A percentile compares a stretch with the other conserved stretches of the same genome.
Evolutionary conservation across 805 yeast genomes (phyloP).

Genomic region (Wickerhamomyces chambardii): DNA sequence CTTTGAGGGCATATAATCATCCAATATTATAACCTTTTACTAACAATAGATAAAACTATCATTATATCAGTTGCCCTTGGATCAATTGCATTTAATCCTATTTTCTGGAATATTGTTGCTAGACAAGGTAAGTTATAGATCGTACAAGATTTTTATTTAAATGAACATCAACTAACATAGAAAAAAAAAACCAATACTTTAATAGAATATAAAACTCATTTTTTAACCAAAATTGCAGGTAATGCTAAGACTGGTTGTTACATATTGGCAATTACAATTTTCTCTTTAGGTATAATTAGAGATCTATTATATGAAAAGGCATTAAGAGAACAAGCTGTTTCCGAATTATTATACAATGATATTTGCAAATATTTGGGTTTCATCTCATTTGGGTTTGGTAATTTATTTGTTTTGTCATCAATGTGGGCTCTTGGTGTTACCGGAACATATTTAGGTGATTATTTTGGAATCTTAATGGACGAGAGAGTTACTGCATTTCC

Average conservation of each 20-base stretch:
- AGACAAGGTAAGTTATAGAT: constrained; percentile 34
- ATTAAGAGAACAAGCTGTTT: constrained; percentile 60
- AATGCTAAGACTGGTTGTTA: constrained; percentile 77
- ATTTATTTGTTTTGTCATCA: constrained; percentile 69
- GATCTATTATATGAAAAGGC: constrained; percentile 73
- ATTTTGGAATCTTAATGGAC: constrained; percentile 92
- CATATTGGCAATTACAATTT: constrained; percentile 71
- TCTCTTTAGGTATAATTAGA: constrained; percentile 75
- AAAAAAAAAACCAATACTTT: too few relatives aligned
- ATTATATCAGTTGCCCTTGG: constrained; percentile 37
- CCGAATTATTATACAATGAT: constrained; percentile 38
- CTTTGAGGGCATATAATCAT: too few relatives aligned
- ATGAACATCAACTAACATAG: too few relatives aligned
- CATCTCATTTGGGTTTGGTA: constrained; percentile 55
- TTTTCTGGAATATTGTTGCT: constrained; percentile 93
- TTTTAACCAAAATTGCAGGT: constrained; percentile 67
- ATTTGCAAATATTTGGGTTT: constrained; percentile 43
- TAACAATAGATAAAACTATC: too few relatives aligned
- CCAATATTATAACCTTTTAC: too few relatives aligned
- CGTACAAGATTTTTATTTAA: not conserved
- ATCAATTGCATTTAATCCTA: constrained; percentile 83
- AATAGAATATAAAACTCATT: constrained; percentile 66
- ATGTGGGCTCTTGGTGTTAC: constrained; percentile 93
- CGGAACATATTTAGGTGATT: constrained; percentile 95
- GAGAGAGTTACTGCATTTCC: constrained; percentile 90